Conservation (phyloP, 164 flowering plant genomes). For the Buxus sempervirens region DNA sequence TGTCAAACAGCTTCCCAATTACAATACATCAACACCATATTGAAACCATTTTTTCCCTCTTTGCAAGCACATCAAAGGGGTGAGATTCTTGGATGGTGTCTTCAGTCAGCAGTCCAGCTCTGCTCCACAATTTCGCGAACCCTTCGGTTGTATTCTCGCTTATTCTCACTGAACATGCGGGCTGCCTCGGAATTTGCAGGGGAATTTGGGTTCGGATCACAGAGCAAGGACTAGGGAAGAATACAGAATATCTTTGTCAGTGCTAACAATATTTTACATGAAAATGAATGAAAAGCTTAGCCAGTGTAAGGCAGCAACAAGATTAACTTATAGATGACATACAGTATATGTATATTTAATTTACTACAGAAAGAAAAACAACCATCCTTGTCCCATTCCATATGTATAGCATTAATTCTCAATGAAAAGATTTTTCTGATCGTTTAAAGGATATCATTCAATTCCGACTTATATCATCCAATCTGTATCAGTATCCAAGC, state of each 20-base stretch:
- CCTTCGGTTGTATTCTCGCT: constrained; percentile 74
- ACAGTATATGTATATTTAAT: too few relatives aligned
- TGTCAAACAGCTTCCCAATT: not conserved
- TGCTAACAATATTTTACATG: not conserved
- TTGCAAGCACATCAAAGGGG: not conserved
- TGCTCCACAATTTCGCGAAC: constrained; percentile 82
- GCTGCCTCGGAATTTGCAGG: constrained; percentile 93
- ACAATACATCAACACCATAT: not conserved
- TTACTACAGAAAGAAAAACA: too few relatives aligned
- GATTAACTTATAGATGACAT: too few relatives aligned
- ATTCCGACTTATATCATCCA: too few relatives aligned
- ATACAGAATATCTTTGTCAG: not conserved
- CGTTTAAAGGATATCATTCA: too few relatives aligned
- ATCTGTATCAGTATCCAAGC: too few relatives aligned
- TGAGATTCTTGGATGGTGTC: not conserved
- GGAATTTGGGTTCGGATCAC: constrained; percentile 85
- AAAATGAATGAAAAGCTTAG: not conserved
- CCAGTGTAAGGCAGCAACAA: not conserved
- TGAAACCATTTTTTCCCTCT: too few relatives aligned
- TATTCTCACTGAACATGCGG: constrained; percentile 76
- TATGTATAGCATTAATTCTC: too few relatives aligned
- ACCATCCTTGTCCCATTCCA: too few relatives aligned
- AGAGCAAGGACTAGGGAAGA: constrained; percentile 63
- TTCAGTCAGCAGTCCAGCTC: constrained; percentile 83
- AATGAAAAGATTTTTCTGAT: too few relatives aligned